These are phyloP conservation scores for Gymnopilus junonius DNA, from an alignment of 768 basidiomycete species.

Conservation along the genomic window DNA sequence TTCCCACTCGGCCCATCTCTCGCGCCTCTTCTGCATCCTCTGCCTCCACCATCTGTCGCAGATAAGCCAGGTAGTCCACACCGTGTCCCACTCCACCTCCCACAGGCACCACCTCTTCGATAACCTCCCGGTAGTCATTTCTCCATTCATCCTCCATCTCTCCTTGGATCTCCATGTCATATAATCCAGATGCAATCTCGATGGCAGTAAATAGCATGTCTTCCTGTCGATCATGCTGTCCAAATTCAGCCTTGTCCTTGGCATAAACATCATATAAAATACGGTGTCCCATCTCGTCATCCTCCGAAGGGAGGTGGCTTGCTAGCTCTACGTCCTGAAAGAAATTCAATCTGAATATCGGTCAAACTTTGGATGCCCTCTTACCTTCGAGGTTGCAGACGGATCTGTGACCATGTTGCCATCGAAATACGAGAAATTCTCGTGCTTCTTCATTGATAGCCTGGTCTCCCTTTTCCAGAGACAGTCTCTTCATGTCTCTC, in stretches of 20 bases:
- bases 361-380: conserved; percentile 8
- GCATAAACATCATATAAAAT: conserved; percentile 40
- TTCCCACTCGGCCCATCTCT: conserved; percentile 33
- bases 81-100: conserved; percentile 50
- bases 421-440: conserved; percentile 56
- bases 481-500: not conserved
- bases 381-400: conserved; percentile 15
- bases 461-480: not conserved
- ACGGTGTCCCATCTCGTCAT: conserved; percentile 62
- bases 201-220: conserved; percentile 53
- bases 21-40: conserved; percentile 61
- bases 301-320: conserved; percentile 39
- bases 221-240: conserved; percentile 46
- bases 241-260: conserved; percentile 31
- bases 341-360: not conserved
- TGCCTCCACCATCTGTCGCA: conserved; percentile 63
- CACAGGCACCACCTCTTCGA: conserved; percentile 52
- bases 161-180: conserved; percentile 15
- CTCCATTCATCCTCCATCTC: conserved; percentile 15
- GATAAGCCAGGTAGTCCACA: conserved; percentile 73
- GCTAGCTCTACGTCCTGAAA: conserved; percentile 36
- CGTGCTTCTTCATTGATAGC: not conserved
- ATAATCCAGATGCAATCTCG: conserved; percentile 49
- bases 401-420: conserved; percentile 44
- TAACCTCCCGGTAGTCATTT: conserved; percentile 29